Percentiles rank a stretch among this genome's conserved stretches.
Conservation (phyloP, 345 rosid genomes). For the Orychophragmus violaceus region DNA sequence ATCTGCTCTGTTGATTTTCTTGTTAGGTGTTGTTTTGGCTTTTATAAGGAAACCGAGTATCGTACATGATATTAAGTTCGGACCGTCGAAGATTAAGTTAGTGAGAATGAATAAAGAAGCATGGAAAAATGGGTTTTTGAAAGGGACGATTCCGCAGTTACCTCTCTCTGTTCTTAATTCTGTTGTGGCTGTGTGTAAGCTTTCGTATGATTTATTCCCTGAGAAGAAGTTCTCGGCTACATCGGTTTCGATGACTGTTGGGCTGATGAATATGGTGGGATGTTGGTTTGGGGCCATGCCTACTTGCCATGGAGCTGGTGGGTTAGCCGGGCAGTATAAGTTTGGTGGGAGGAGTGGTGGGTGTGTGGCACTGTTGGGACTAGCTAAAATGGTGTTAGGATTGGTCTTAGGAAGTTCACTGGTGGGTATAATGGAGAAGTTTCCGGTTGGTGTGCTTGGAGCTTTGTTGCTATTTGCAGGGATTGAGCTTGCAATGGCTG, state of each 20-base stretch:
- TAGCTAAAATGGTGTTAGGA: constrained; percentile 54
- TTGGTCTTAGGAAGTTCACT: constrained; percentile 65
- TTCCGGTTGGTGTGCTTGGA: constrained; percentile 75
- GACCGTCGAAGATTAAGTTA: constrained; percentile 48
- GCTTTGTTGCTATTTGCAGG: constrained; percentile 71
- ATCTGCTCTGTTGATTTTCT: constrained; percentile 66
- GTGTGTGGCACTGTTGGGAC: constrained; percentile 67
- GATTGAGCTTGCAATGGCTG: constrained; percentile 70
- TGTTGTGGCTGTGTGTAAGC: constrained; percentile 77
- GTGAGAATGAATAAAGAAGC: constrained; percentile 46
- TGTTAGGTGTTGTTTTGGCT: constrained; percentile 59
- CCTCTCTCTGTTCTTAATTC: constrained; percentile 79
- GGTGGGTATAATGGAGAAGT: constrained; percentile 54
- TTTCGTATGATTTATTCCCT: constrained; percentile 69
- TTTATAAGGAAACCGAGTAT: constrained; percentile 52
- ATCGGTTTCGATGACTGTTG: constrained; percentile 62
- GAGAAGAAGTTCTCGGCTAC: constrained; percentile 62
- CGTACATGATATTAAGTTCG: constrained; percentile 42
- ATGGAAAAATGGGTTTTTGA: constrained; percentile 74
- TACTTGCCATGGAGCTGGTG: constrained; percentile 86
- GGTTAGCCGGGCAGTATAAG: constrained; percentile 84
- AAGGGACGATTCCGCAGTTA: constrained; percentile 77
- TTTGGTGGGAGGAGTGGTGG: constrained; percentile 89
- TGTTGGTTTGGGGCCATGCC: constrained; percentile 97
- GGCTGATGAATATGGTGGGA: constrained; percentile 74